Evolutionary conservation across 441 rosid genomes (phyloP), one percentile per base, ranked within the genome.

Genomic region (Viola pubescens): DNA sequence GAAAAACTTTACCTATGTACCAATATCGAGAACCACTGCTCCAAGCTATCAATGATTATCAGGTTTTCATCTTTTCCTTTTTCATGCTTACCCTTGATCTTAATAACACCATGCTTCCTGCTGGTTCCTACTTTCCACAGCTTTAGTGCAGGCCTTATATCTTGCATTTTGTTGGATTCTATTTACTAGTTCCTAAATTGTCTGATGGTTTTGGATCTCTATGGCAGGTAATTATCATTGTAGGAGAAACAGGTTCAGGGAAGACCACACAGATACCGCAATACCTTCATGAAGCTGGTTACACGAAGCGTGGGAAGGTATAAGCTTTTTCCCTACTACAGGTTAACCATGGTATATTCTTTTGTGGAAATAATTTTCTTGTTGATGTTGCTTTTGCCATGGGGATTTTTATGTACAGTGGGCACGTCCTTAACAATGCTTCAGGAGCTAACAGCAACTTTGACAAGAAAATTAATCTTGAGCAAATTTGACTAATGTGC

Each of bases 221-320:
- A n/a, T 14, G 68, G 54, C 58, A 91, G 98, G 89, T 94, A 74
- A 87, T 94, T 78, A 86, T 94, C 58, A 94, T 94, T 60, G 97
- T 94, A 19, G 99, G 99, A 70, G 99, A 94, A 74, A 90, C 99
- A 61, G 97, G 97, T 68, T 94, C 97, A 34, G 99, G 99, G 62
- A 94, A 94, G 83, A 94, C 99, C 50, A 94, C 99, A 10, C 99
- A 90, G 70, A 84, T 94, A 68, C 97, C 99, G 34, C 98, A 94
- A 60, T 94, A 90, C 78, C 95, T 90, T 62, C 96, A 90, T 57
- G 98, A 94, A 80, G 95, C 94, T 66, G 97, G 97, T 71, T 94
- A 90, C 79, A 94, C 97, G 11, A 88, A 84, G 79, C 79, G 72
- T 34, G 99, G 99, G 60, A 88, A 82, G 94, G 97, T 91, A 78